Evolutionary conservation across 2,329 filamentous ascomycete species (phyloP), one percentile per base, ranked within the genome.

Genomic region (Fusarium zealandicum): DNA sequence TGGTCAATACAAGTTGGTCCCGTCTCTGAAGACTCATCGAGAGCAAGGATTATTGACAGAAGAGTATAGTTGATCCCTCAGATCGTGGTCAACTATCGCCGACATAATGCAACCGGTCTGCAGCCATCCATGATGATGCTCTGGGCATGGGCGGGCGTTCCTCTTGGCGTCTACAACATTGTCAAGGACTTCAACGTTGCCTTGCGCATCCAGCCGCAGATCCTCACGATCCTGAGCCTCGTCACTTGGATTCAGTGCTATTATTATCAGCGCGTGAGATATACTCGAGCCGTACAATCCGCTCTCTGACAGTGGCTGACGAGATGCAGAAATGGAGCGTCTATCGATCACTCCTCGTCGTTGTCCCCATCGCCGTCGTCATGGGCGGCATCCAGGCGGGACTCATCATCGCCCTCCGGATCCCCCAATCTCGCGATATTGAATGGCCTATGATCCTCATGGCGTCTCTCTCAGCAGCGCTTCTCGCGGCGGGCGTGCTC

Each of bases 51-150:
- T 25, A 18, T 44, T 62, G 16, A 59, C 13, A 20, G 20, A 33
- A n/a, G 7, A n/a, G 1, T 12, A 1, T 59, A 90, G 80, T 76
- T 90, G 20, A 81, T 90, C 20, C 87, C 88, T 0, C 88, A 90
- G 68, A 89, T 90, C 41, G 70, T 86, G 28, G 82, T 89, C 64
- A 90, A 90, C 65, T 85, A 87, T 64, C 80, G 82, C 5, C 78
- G 87, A 1, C 86, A 89, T 68, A 79, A 88, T 74, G 86, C 86
- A 1, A 81, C 77, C 1, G 87, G 87, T 1, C 76, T 90, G 0
- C 86, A 89, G 42, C 80, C 83, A 0, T 83, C 84, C 0, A 89
- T 90, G 87, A 90, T 90, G 86, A 81, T 90, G 69, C 77, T 89
- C 2, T 90, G 87, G 81, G 84, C 85, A 0, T 83, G 79, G 74